Evolutionary conservation across 148 eudicot genomes (phyloP), one percentile per base, ranked within the genome.

Genomic region (Rhododendron vialii): DNA sequence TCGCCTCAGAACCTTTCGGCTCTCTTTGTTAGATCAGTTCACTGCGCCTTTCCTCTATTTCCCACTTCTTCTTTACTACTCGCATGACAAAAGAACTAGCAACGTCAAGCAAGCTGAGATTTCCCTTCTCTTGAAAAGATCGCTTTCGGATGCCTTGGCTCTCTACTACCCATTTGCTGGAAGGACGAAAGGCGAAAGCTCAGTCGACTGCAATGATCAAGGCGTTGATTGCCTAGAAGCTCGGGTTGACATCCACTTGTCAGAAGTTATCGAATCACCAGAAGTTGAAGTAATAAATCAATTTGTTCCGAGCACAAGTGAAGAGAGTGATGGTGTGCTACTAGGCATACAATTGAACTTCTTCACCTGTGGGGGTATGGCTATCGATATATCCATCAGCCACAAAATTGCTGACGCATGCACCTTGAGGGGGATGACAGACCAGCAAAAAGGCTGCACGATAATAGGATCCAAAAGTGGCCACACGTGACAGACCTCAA

Each of bases 121-220:
- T 55, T 55, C 55, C 15, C 8, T 8, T 48, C 51, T 35, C 28
- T 78, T 90, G 1, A 86, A 84, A 59, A 84, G n/a, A 20, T 88
- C 91, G 2, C 78, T 90, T 0, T 82, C 91, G 0, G 84, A 88
- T 36, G 81, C 90, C 84, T 79, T 92, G 33, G 77, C 86, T 18
- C 80, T 30, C 24, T 92, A 88, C 82, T 92, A 91, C 73, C 94
- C 94, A n/a, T 79, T 91, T 38, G 94, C 92, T 1, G 91, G 84
- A 91, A 90, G 92, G 81, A 53, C 87, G n/a, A 67, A 80, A 67
- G 78, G 79, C 35, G 83, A 89, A 53, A 86, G 59, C 45, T 86
- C 78, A n/a, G 82, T 92, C 17, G 88, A 89, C 15, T 91, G 92
- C 50, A 87, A 86, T 8, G 93, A 93, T 18, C 78, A 88, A 30